phyloP scores from a whole-genome alignment of 2,329 filamentous ascomycete genomes.

The Bisporella sp. region DNA sequence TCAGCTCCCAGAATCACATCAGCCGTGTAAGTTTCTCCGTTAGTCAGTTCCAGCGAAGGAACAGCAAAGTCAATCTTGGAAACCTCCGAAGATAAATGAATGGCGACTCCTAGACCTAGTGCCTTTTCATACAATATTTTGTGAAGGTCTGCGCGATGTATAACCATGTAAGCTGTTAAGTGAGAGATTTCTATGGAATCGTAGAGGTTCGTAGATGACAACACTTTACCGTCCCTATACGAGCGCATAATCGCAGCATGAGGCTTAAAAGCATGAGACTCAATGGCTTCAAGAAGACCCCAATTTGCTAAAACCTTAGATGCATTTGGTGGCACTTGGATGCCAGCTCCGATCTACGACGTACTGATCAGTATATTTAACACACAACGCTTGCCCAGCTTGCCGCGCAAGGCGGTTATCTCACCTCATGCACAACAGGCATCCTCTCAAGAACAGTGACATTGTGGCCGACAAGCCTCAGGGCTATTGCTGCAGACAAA shows the following conservation, averaged over 20 bases:
- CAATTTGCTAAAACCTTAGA: neutral
- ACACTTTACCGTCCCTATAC: slow-evolving; percentile 26
- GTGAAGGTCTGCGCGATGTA: slow-evolving; percentile 10
- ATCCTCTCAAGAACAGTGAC: no score
- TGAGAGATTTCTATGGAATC: neutral
- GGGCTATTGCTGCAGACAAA: no score
- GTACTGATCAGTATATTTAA: neutral
- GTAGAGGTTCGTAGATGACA: neutral
- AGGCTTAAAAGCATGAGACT: slow-evolving; percentile 20
- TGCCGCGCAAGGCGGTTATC: no score
- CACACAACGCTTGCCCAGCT: no score
- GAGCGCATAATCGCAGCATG: slow-evolving; percentile 25
- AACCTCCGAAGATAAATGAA: slow-evolving; percentile 1
- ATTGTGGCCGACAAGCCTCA: no score
- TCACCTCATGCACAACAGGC: no score
- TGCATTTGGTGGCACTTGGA: slow-evolving; percentile 10
- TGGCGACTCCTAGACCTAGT: neutral
- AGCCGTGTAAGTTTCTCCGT: slow-evolving; percentile 28
- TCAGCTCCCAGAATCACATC: slow-evolving; percentile 48
- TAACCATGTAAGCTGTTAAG: slow-evolving; percentile 6
- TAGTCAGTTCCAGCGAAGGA: slow-evolving; percentile 10
- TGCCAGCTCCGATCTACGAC: slow-evolving; percentile 7
- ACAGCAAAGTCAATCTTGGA: slow-evolving; percentile 10
- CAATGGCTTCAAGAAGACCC: neutral
- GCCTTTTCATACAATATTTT: slow-evolving; percentile 6